A percentile compares a stretch with the other conserved stretches of the same genome.
Conservation (phyloP, 768 basidiomycete genomes). For the Clavulina sp. region DNA sequence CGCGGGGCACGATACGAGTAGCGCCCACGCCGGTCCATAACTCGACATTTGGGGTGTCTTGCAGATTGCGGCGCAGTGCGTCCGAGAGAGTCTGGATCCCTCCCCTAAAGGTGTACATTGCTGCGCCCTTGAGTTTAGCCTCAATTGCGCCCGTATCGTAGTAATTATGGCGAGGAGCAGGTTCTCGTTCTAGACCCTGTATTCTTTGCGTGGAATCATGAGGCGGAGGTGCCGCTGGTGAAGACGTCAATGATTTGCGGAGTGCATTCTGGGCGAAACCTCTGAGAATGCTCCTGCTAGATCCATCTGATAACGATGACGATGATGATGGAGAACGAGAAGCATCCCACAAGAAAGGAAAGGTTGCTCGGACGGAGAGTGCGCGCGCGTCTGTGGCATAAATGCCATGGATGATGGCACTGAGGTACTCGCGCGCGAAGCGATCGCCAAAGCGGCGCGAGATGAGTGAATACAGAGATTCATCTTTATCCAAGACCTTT, state of each 20-base stretch:
- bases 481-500: too few relatives aligned
- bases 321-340: too few relatives aligned
- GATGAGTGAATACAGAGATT: constrained; percentile 66
- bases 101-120: constrained; percentile 66
- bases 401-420: constrained; percentile 77
- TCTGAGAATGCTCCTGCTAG: constrained; percentile 50
- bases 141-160: constrained; percentile 27
- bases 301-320: too few relatives aligned
- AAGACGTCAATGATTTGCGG: background rate
- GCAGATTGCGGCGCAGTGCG: constrained; percentile 34
- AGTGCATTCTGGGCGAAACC: constrained; percentile 23
- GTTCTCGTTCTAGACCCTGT: too few relatives aligned
- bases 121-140: constrained; percentile 34
- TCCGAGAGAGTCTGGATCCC: constrained; percentile 55
- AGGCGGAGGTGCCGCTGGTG: background rate
- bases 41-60: constrained; percentile 35
- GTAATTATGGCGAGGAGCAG: too few relatives aligned
- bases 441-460: constrained; percentile 50
- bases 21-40: constrained; percentile 31
- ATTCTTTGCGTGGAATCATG: too few relatives aligned
- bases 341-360: constrained; percentile 54
- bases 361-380: constrained; percentile 60
- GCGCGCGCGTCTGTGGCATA: constrained; percentile 71
- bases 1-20: constrained; percentile 1
- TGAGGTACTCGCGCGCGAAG: constrained; percentile 60